phyloP scores from a whole-genome alignment of 345 rosid species.

The Anastatica hierochuntica region DNA sequence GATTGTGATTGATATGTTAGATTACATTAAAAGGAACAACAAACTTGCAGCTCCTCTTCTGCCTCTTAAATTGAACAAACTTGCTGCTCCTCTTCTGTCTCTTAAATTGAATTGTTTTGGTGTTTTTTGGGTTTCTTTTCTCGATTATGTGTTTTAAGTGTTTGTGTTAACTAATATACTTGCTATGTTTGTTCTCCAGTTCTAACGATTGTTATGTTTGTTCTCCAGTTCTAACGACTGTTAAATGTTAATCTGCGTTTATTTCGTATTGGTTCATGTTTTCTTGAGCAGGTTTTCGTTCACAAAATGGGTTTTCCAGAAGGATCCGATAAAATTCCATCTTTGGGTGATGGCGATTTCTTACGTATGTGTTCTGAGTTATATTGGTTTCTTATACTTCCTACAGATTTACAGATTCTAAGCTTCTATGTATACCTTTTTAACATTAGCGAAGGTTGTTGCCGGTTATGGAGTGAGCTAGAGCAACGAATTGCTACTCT shows the following conservation, averaged over 20 bases:
- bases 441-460: constrained; percentile 45
- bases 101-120: too few species aligned
- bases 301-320: constrained; percentile 90
- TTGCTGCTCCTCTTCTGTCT: too few species aligned
- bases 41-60: too few species aligned
- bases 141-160: too few species aligned
- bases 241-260: background rate
- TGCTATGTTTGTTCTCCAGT: too few species aligned
- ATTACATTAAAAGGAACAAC: too few species aligned
- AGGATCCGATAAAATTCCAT: constrained; percentile 28
- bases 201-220: too few species aligned
- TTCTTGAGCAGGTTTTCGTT: constrained; percentile 57
- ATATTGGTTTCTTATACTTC: background rate
- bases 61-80: too few species aligned
- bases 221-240: background rate
- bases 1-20: too few species aligned
- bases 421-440: background rate
- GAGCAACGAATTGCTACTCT: constrained; percentile 85
- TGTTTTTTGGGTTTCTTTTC: too few species aligned
- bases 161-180: too few species aligned
- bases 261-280: background rate
- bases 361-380: constrained; percentile 36
- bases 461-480: constrained; percentile 47
- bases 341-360: constrained; percentile 31
- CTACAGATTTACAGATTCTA: background rate